These are phyloP conservation scores for Ustulina deusta DNA, from an alignment of 2,329 filamentous ascomycete genomes.

Conservation along the genomic window DNA sequence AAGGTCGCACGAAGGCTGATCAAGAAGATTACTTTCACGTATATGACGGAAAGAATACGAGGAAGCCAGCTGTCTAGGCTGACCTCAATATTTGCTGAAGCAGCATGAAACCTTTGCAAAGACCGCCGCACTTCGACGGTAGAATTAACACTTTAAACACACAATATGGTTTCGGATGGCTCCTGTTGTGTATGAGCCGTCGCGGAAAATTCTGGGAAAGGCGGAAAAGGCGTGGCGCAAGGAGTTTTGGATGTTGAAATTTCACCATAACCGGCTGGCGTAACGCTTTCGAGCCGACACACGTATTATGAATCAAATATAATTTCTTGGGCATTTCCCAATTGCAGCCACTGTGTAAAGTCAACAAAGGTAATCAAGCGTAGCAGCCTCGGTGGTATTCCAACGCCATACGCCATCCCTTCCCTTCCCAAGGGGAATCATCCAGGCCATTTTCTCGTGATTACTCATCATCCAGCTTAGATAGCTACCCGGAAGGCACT, in stretches of 20 bases:
- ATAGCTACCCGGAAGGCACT: conserved; percentile 2
- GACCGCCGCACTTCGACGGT: not conserved
- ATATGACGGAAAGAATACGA: conserved; percentile 38
- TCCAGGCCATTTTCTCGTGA: conserved; percentile 15
- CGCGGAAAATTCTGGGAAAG: conserved; percentile 3
- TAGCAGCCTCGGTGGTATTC: conserved; percentile 39
- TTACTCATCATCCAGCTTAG: conserved; percentile 13
- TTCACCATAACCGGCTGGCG: not conserved
- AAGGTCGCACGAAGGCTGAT: conserved; percentile 50
- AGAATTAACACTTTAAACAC: not conserved
- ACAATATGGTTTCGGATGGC: not conserved
- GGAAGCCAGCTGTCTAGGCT: conserved; percentile 29
- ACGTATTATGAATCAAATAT: conserved; percentile 18
- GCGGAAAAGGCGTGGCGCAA: conserved; percentile 15
- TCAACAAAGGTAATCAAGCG: conserved; percentile 16
- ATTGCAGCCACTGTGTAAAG: not conserved
- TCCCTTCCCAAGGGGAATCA: conserved; percentile 27
- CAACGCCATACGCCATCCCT: conserved; percentile 42
- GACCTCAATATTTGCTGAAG: not conserved
- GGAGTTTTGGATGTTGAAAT: conserved; percentile 13
- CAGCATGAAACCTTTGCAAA: not conserved
- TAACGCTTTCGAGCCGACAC: not conserved
- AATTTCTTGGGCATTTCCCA: not conserved
- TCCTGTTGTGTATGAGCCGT: not conserved
- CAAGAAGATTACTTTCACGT: conserved; percentile 60